These are phyloP conservation scores for Fusarium brachygibbosum DNA, from an alignment of 2,329 filamentous ascomycete genomes.

Conservation along the genomic window DNA sequence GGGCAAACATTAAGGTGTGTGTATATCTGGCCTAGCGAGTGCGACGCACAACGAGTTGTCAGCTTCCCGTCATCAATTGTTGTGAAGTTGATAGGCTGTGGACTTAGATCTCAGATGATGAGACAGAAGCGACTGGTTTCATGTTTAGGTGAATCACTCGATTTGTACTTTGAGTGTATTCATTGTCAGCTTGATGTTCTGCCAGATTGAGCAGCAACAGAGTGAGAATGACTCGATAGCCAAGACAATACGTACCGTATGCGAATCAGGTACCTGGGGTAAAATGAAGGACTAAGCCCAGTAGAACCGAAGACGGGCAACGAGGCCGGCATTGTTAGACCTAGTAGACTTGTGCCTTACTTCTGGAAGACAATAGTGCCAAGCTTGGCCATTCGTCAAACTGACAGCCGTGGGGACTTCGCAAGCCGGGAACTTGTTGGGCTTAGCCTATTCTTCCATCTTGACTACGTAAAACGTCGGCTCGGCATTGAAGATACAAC, in stretches of 20 bases:
- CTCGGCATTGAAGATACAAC: slow-evolving; percentile 25
- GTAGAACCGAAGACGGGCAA: slow-evolving; percentile 35
- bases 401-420: slow-evolving; percentile 22
- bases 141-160: slow-evolving; percentile 48
- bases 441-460: slow-evolving; percentile 16
- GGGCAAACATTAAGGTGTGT: slow-evolving; percentile 21
- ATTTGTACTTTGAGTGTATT: slow-evolving; percentile 30
- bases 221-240: slow-evolving; percentile 46
- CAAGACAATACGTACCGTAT: slow-evolving; percentile 33
- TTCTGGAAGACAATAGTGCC: slow-evolving; percentile 43
- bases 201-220: slow-evolving; percentile 22
- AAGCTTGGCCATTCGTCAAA: slow-evolving; percentile 22
- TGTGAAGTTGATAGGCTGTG: slow-evolving; percentile 4
- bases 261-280: slow-evolving; percentile 48
- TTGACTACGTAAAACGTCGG: slow-evolving; percentile 24
- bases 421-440: slow-evolving; percentile 31
- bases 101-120: slow-evolving; percentile 30
- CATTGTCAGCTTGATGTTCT: slow-evolving; percentile 18
- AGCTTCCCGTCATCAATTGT: slow-evolving; percentile 24
- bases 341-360: slow-evolving; percentile 30
- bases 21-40: background rate
- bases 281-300: slow-evolving; percentile 43
- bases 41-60: slow-evolving; percentile 10
- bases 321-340: slow-evolving; percentile 37
- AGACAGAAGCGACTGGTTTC: slow-evolving; percentile 45